Conservation (phyloP, 2,329 filamentous ascomycete species). For the Aspergillus neotritici region DNA sequence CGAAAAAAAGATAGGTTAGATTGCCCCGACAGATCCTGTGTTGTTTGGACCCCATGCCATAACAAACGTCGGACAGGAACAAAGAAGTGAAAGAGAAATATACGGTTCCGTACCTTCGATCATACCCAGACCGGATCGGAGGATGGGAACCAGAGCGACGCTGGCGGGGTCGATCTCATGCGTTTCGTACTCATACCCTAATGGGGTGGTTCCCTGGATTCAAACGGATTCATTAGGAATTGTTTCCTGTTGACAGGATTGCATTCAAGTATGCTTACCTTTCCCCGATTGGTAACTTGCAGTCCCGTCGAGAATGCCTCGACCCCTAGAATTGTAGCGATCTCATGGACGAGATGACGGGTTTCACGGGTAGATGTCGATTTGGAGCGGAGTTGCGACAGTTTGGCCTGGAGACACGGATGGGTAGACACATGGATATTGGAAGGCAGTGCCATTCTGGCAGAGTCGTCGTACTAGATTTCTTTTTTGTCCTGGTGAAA, state of each 20-base stretch:
- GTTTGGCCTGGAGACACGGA: conserved; percentile 80
- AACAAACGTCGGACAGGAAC: no score
- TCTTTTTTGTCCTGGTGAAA: background rate
- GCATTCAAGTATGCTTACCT: conserved; percentile 46
- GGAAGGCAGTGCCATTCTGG: conserved; percentile 38
- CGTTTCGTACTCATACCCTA: conserved; percentile 69
- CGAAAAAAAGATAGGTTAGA: no score
- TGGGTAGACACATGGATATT: conserved; percentile 74
- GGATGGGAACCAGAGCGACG: conserved; percentile 81
- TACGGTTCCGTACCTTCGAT: conserved; percentile 58
- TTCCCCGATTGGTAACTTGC: conserved; percentile 52
- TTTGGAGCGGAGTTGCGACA: conserved; percentile 78
- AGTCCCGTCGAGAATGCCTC: conserved; percentile 70
- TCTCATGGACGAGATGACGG: conserved; percentile 78
- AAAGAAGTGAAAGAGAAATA: background rate
- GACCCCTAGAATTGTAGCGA: conserved; percentile 71
- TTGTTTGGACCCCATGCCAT: no score
- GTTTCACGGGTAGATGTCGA: conserved; percentile 67
- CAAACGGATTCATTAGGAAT: background rate
- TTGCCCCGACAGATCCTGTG: no score
- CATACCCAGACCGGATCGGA: conserved; percentile 90
- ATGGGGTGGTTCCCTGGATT: conserved; percentile 65
- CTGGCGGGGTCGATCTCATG: conserved; percentile 57
- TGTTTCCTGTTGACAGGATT: conserved; percentile 3
- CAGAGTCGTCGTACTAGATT: background rate